Evolutionary conservation across 2,329 filamentous ascomycete genomes (phyloP), one percentile per base, ranked within the genome.

Genomic region (Paraconiothyrium sp.): DNA sequence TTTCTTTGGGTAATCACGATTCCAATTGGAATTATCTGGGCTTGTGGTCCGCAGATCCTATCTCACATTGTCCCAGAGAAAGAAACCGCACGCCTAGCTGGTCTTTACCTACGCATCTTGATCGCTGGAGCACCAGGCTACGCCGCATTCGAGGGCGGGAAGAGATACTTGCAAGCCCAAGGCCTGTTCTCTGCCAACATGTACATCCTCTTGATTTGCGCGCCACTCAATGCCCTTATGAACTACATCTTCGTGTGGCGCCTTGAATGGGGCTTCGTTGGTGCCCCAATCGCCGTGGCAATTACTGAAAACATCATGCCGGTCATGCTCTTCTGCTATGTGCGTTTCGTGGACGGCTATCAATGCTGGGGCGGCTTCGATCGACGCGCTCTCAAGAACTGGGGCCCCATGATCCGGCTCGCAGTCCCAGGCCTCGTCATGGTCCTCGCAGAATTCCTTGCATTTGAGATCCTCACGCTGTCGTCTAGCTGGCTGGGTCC

Each of bases 381-480:
- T n/a, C 83, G 79, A 61, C 86, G 87, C 43, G 90, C 90, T 0
- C 83, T 93, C 56, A 81, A 82, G 37, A 94, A 94, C 74, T 95
- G 92, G 92, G 84, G 84, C 1, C 90, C 90, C 9, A 96, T 97
- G 94, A 87, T 98, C 70, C 88, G 89, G 51, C 89, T 98, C 41
- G 93, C 94, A 0, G 82, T 97, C 13, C 94, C 94, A 0, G 94
- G 94, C 1, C 89, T 98, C 76, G 83, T 97, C 67, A 97, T 97
- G 94, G 91, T 98, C 1, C 89, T 96, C 76, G 93, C 94, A 5
- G 94, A 98, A 77, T 97, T 92, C 81, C 85, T 97, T 11, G 93
- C 94, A 7, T 98, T 98, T 76, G 94, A 98, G 77, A 88, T 97
- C 52, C 83, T 97, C 64, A 97, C 93, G 0, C 84, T 97, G n/a